phyloP scores from a whole-genome alignment of 768 basidiomycete genomes.

The Kwoniella shandongensis region DNA sequence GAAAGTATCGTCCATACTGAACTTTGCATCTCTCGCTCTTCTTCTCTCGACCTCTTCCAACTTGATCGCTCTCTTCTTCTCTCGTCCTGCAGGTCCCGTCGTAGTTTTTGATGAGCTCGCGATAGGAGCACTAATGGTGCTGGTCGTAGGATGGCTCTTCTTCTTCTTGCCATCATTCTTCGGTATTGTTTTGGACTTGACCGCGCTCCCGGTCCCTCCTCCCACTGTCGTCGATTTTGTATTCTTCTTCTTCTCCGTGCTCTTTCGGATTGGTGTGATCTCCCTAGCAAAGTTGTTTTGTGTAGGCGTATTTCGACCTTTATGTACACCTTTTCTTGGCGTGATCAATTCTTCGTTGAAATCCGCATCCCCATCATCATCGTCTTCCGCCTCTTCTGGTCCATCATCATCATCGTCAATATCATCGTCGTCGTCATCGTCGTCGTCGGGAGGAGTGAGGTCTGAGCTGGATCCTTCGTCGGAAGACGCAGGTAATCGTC shows the following conservation, averaged over 20 bases:
- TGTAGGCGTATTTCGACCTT: conserved; percentile 12
- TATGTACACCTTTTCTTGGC: conserved; percentile 21
- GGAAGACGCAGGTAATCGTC: neutral
- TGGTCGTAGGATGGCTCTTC: conserved; percentile 23
- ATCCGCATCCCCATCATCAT: conserved; percentile 21
- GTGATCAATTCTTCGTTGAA: conserved; percentile 23
- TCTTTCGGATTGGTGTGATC: conserved; percentile 7
- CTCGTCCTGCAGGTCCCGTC: conserved; percentile 33
- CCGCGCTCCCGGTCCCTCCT: too few species aligned
- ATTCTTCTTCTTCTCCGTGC: conserved; percentile 16
- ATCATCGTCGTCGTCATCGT: conserved; percentile 13
- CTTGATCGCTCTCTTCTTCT: conserved; percentile 37
- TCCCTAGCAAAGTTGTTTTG: conserved; percentile 2
- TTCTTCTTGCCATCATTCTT: conserved; percentile 19
- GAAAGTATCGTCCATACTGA: conserved; percentile 21
- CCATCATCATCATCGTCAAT: too few species aligned
- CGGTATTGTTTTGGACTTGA: conserved; percentile 5
- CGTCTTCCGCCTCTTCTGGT: too few species aligned
- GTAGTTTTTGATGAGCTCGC: conserved; percentile 8
- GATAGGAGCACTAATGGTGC: neutral
- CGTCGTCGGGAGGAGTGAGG: conserved; percentile 33
- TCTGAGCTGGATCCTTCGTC: conserved; percentile 30
- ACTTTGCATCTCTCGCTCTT: conserved; percentile 46
- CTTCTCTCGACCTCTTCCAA: conserved; percentile 35
- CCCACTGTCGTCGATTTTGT: neutral